Evolutionary conservation across 73 alveolate species (phyloP), one percentile per base, ranked within the genome.

Genomic region (Effrenium voratum): DNA sequence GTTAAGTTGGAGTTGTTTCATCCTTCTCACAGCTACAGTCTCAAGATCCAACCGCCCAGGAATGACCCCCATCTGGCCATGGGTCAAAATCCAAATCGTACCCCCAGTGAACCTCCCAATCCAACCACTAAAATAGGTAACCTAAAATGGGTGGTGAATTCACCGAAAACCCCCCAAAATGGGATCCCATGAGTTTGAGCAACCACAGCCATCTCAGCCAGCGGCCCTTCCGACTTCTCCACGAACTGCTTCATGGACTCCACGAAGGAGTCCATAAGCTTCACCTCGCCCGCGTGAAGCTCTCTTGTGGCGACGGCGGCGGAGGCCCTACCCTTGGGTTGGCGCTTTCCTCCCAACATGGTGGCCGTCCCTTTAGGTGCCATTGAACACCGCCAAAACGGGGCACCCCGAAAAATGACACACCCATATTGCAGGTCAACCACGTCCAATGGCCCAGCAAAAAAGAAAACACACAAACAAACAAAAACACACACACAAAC

Each of bases 221-320:
- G 46, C 47, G 73, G 66, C 43, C 43, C 49, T 52, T 87, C 82
- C 5, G 68, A 30, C 47, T 50, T 32, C 57, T 87, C 95, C 84
- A 87, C 36, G 41, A 87, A 87, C 19, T 70, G 32, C 85, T 63
- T 87, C 95, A 87, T 87, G 95, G 85, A 60, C 16, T 50, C 47
- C 45, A 57, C 94, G 32, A 85, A 85, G 60, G 47, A 36, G 60
- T 59, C 81, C 32, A 40, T 40, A 5, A 63, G 41, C 82, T 63
- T 59, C 94, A 85, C 94, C 94, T 85, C 77, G 16, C 30, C 32
- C 24, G 86, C 4, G n/a, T 2, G 38, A 36, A 38, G n/a, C 10
- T 19, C 59, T 26, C 34, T 6, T 30, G 41, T 12, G 44, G 80
- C 19, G 19, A 68, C 22, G 81, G 81, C 22, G 81, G 46, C 30